phyloP scores from a whole-genome alignment of 495 filamentous ascomycete genomes.

The Pseudoneurospora amorphoporcata region DNA sequence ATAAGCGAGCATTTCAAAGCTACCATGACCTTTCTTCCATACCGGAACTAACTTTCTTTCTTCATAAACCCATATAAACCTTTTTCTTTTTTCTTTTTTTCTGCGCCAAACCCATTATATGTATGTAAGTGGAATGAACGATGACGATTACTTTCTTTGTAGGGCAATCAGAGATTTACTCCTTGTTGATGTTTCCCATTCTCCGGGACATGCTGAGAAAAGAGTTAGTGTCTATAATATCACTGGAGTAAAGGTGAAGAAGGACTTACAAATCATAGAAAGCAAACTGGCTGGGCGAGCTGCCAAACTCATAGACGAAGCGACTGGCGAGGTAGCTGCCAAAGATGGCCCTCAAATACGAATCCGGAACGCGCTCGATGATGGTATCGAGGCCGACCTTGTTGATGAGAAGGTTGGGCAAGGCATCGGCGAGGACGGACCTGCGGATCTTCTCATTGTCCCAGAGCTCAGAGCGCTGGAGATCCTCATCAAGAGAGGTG shows the following conservation, averaged over 20 bases:
- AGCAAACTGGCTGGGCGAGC: slow-evolving; percentile 86
- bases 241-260: background rate
- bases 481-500: slow-evolving; percentile 87
- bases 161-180: background rate
- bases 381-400: slow-evolving; percentile 87
- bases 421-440: slow-evolving; percentile 72
- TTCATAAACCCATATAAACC: background rate
- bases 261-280: slow-evolving; percentile 93
- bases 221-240: slow-evolving; percentile 14
- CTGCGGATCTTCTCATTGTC: slow-evolving; percentile 65
- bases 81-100: background rate
- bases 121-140: background rate
- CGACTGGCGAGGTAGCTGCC: slow-evolving; percentile 88
- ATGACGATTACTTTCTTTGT: background rate
- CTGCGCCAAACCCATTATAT: background rate
- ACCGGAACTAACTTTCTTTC: background rate
- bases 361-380: slow-evolving; percentile 76
- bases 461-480: slow-evolving; percentile 90
- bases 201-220: slow-evolving; percentile 36
- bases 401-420: slow-evolving; percentile 73
- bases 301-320: slow-evolving; percentile 92
- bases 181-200: slow-evolving; percentile 28
- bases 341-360: slow-evolving; percentile 90
- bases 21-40: background rate
- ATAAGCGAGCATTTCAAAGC: background rate